Conservation (phyloP, 495 filamentous ascomycete genomes). For the Penicillium pulvis region DNA sequence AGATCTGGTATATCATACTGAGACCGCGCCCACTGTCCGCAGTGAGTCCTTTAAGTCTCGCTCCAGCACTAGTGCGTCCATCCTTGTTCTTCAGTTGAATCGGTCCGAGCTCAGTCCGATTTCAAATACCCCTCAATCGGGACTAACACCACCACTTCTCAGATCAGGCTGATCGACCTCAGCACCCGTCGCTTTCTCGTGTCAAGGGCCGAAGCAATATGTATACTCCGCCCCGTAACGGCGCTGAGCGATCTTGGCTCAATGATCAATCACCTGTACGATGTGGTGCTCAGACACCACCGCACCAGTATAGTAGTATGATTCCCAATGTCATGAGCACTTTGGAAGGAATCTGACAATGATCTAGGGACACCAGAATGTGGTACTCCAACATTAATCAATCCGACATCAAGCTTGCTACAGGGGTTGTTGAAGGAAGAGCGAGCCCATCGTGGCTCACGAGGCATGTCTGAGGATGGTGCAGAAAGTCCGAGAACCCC, state of each 20-base stretch:
- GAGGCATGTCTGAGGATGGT: slow-evolving; percentile 27
- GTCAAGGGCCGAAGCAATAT: slow-evolving; percentile 41
- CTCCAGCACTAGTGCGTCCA: slow-evolving; percentile 35
- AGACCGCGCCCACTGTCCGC: slow-evolving; percentile 20
- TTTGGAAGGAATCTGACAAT: slow-evolving; percentile 14
- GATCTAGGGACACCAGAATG: slow-evolving; percentile 33
- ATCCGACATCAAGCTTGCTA: slow-evolving; percentile 47
- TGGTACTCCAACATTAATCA: slow-evolving; percentile 36
- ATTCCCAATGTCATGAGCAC: not conserved
- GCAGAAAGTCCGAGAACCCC: slow-evolving; percentile 33
- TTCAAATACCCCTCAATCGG: slow-evolving; percentile 3
- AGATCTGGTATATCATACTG: slow-evolving; percentile 33
- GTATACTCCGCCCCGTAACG: slow-evolving; percentile 38
- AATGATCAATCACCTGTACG: slow-evolving; percentile 35
- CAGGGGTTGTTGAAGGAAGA: slow-evolving; percentile 53
- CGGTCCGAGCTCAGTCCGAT: slow-evolving; percentile 11
- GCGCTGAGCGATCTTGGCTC: slow-evolving; percentile 39
- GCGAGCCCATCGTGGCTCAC: slow-evolving; percentile 41
- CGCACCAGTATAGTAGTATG: slow-evolving; percentile 24
- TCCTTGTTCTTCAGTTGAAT: not conserved
- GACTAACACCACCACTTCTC: slow-evolving; percentile 4
- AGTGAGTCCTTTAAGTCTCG: slow-evolving; percentile 17
- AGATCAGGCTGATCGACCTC: slow-evolving; percentile 31
- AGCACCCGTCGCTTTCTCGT: slow-evolving; percentile 39
- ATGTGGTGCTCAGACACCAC: slow-evolving; percentile 27